Percentiles rank a stretch among this genome's conserved stretches.
Evolutionary conservation across 139 green algal genomes (phyloP).

Genomic region (Chlorella sp.): DNA sequence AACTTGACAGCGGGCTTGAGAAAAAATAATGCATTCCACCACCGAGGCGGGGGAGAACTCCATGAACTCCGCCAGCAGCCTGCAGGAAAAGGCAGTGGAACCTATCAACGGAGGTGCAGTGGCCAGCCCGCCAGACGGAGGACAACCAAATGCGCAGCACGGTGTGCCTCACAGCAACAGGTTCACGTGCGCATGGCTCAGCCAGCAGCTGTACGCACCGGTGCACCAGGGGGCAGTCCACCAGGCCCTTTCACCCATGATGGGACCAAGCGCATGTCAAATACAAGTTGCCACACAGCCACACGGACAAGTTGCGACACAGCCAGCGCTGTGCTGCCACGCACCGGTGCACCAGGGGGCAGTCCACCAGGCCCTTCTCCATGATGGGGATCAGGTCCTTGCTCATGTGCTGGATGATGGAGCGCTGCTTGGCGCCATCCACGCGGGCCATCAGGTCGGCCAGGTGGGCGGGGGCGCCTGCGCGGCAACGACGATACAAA

Average conservation of each 20-base stretch:
- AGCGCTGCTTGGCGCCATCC: conserved; percentile 57
- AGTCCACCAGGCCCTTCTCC: conserved; percentile 92
- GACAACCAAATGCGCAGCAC: too few species aligned
- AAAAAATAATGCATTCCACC: conserved; percentile 59
- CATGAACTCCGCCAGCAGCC: conserved; percentile 75
- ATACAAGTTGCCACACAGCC: too few species aligned
- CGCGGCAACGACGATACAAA: neutral
- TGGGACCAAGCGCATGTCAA: conserved; percentile 32
- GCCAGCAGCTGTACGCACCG: conserved; percentile 44
- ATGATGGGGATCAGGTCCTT: conserved; percentile 76
- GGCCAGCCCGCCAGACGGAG: too few species aligned
- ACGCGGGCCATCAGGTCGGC: conserved; percentile 58
- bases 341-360: conserved; percentile 82
- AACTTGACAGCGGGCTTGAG: too few species aligned
- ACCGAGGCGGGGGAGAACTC: conserved; percentile 59
- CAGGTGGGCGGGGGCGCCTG: conserved; percentile 58
- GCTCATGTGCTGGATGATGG: conserved; percentile 66
- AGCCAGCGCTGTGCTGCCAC: too few species aligned
- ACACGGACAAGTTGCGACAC: too few species aligned
- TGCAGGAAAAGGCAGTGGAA: neutral
- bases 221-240: conserved; percentile 82
- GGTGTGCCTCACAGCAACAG: too few species aligned
- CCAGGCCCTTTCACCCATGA: conserved; percentile 91
- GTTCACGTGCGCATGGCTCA: too few species aligned
- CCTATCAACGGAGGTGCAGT: too few species aligned